A percentile compares a stretch with the other conserved stretches of the same genome.
These are phyloP conservation scores for Rhizopus stolonifer DNA, from an alignment of 371 early-diverging fungal species.

Conservation along the genomic window DNA sequence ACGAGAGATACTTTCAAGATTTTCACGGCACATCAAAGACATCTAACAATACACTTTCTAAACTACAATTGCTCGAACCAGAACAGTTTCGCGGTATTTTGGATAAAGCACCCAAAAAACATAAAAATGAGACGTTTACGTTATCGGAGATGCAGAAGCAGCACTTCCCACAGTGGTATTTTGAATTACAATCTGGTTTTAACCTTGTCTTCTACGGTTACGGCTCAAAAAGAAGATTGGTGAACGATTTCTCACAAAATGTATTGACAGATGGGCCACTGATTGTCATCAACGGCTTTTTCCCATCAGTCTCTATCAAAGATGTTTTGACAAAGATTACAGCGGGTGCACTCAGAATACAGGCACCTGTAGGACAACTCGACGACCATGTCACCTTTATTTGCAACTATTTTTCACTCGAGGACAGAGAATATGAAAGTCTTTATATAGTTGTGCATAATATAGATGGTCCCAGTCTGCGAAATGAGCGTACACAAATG, in stretches of 20 bases:
- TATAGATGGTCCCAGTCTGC: constrained; percentile 85
- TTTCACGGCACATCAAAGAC: constrained; percentile 61
- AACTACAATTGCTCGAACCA: constrained; percentile 67
- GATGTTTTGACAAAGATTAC: constrained; percentile 67
- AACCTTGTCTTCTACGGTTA: constrained; percentile 87
- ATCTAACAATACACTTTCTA: constrained; percentile 84
- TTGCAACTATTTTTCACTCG: constrained; percentile 56
- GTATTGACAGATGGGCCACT: constrained; percentile 63
- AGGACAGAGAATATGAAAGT: constrained; percentile 46
- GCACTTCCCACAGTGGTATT: constrained; percentile 81
- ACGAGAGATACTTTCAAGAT: constrained; percentile 77
- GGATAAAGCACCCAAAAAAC: constrained; percentile 53
- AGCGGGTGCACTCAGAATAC: constrained; percentile 36
- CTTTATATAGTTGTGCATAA: constrained; percentile 86
- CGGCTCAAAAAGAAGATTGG: constrained; percentile 82
- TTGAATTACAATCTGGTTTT: constrained; percentile 75
- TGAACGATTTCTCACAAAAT: constrained; percentile 68
- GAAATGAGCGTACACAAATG: constrained; percentile 67
- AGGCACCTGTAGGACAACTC: constrained; percentile 44
- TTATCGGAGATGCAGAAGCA: constrained; percentile 56
- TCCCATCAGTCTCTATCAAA: constrained; percentile 74
- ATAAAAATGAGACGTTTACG: constrained; percentile 55
- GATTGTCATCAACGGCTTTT: constrained; percentile 82
- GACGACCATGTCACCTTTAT: constrained; percentile 69
- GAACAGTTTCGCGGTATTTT: constrained; percentile 61